phyloP scores from a whole-genome alignment of 805 yeast genomes.

The Kluyveromyces lactis region DNA sequence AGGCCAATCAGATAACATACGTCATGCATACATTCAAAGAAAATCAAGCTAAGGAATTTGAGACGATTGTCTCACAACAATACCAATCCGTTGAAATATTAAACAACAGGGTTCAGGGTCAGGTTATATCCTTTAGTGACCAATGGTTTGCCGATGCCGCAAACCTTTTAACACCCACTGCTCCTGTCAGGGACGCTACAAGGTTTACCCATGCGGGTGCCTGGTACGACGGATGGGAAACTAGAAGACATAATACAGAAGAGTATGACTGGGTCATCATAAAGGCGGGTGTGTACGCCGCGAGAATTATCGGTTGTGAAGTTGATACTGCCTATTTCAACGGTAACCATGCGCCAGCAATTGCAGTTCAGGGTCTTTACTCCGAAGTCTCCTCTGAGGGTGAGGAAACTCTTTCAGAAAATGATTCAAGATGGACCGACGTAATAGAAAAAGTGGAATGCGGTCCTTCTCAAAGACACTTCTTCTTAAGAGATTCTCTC shows the following conservation, averaged over 20 bases:
- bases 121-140: slow-evolving; percentile 61
- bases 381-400: slow-evolving; percentile 30
- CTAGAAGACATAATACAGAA: slow-evolving; percentile 81
- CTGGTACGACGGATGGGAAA: slow-evolving; percentile 99
- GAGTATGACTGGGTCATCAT: slow-evolving; percentile 85
- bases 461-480: slow-evolving; percentile 84
- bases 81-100: slow-evolving; percentile 50
- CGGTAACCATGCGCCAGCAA: slow-evolving; percentile 91
- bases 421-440: slow-evolving; percentile 52
- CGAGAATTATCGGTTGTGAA: slow-evolving; percentile 74
- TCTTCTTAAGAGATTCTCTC: slow-evolving; percentile 51
- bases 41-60: slow-evolving; percentile 11
- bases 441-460: slow-evolving; percentile 69
- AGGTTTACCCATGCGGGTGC: slow-evolving; percentile 80
- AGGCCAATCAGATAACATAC: neutral
- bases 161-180: slow-evolving; percentile 71
- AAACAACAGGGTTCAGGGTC: slow-evolving; percentile 78
- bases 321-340: slow-evolving; percentile 89
- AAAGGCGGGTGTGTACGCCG: slow-evolving; percentile 71
- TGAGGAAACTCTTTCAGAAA: slow-evolving; percentile 20
- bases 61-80: slow-evolving; percentile 9
- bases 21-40: neutral
- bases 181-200: slow-evolving; percentile 76
- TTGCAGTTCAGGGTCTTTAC: slow-evolving; percentile 70
- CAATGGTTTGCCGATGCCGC: slow-evolving; percentile 95